Base-by-base conservation (phyloP, 805 yeast species). In the Metschnikowia drakensbergensis region DNA sequence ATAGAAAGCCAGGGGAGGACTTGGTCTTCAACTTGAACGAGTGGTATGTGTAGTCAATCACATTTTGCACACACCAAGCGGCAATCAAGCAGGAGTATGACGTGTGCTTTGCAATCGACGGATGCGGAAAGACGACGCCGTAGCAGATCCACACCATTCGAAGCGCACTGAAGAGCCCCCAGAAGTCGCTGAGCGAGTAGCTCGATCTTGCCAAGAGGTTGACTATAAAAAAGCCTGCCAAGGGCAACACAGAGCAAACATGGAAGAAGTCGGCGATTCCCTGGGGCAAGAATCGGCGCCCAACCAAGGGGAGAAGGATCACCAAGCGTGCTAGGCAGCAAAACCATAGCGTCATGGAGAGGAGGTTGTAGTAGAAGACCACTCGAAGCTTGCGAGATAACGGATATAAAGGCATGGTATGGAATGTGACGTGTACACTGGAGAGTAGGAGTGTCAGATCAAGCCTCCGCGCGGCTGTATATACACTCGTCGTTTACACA, bases 251-350 rank as follows among this genome's bases (percentile, higher is more conserved):
- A 1, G 76, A 54, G 28, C 72, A 71, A 8, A 66, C 65, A 41
- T 72, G 76, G 55, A 82, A 77, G 64, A 82, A 84, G 54, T 80
- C 86, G 39, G 87, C 86, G 9, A 85, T 80, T 0, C 88, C 90
- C 5, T 84, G 88, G 1, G 89, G 86, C 22, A 84, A 62, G 54
- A 82, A 84, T 53, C 70, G 71, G 30, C 81, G 64, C 0, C 88
- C 86, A n/a, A 82, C 88, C 26, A 85, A 64, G 0, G 88, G 87
- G 39, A 80, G 65, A 29, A 85, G 65, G 1, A 83, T 64, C 10
- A 74, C 47, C 52, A 83, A 72, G 41, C 92, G 63, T 2, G 71
- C 56, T 45, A 64, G 67, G 50, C 80, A 76, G 50, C 79, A 69
- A 6, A 70, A 56, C 83, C 83, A 79, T 17, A 79, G 62, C 3